Conservation (phyloP, 1,139 yeast species). For the Ogataea hybrid region DNA sequence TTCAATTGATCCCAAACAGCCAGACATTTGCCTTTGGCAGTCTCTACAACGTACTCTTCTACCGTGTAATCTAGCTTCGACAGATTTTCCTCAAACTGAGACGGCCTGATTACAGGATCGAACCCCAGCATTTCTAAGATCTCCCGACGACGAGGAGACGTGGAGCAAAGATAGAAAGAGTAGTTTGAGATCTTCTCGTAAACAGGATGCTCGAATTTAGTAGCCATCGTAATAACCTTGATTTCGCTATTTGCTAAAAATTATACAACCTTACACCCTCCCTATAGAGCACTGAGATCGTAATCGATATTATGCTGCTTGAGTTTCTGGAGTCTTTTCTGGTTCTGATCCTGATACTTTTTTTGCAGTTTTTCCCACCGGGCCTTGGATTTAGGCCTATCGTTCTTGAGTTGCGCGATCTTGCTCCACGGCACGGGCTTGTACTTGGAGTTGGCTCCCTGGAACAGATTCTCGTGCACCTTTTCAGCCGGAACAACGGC, state of each 20-base stretch:
- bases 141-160: conserved; percentile 77
- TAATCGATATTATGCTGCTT: conserved; percentile 54
- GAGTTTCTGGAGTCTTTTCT: conserved; percentile 48
- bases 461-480: conserved; percentile 46
- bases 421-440: conserved; percentile 63
- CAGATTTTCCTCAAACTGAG: conserved; percentile 72
- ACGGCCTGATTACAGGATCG: conserved; percentile 46
- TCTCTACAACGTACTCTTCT: conserved; percentile 63
- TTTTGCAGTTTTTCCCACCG: conserved; percentile 59
- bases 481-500: conserved; percentile 47
- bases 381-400: conserved; percentile 53
- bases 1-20: conserved; percentile 51
- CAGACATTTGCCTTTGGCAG: conserved; percentile 64
- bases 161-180: conserved; percentile 67
- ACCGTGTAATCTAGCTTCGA: conserved; percentile 50
- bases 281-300: conserved; percentile 32
- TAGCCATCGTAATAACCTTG: background rate
- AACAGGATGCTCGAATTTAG: conserved; percentile 30
- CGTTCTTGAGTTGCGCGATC: conserved; percentile 53
- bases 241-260: background rate
- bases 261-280: conserved; percentile 6
- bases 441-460: conserved; percentile 54
- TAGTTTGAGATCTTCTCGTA: conserved; percentile 30
- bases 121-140: conserved; percentile 68
- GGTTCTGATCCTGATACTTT: conserved; percentile 43